Evolutionary conservation across 1,139 yeast species (phyloP).

Genomic region (Geotrichum fermentans): DNA sequence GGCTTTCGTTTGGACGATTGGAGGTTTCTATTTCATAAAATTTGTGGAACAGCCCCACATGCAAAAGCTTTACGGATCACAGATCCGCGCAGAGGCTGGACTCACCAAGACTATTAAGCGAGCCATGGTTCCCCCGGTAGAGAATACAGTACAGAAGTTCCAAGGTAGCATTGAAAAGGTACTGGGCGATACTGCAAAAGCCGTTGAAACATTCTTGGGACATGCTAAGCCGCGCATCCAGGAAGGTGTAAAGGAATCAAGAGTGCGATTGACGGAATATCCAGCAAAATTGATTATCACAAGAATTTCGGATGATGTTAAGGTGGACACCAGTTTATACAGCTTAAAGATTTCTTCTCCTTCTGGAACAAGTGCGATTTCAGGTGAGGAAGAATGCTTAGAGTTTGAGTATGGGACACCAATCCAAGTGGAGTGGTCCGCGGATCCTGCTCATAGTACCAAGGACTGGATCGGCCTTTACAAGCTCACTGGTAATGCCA

Average conservation of each 20-base stretch:
- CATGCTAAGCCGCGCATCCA: slow-evolving; percentile 32
- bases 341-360: slow-evolving; percentile 23
- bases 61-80: slow-evolving; percentile 71
- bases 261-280: slow-evolving; percentile 35
- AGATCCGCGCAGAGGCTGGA: slow-evolving; percentile 46
- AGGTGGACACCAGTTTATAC: slow-evolving; percentile 30
- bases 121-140: slow-evolving; percentile 26
- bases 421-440: slow-evolving; percentile 52
- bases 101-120: slow-evolving; percentile 57
- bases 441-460: slow-evolving; percentile 45
- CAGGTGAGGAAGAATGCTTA: slow-evolving; percentile 9
- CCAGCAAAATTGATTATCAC: slow-evolving; percentile 38
- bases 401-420: slow-evolving; percentile 43
- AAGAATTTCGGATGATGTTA: slow-evolving; percentile 33
- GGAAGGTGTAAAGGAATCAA: slow-evolving; percentile 33
- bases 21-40: slow-evolving; percentile 62
- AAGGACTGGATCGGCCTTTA: slow-evolving; percentile 81
- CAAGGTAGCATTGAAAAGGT: slow-evolving; percentile 40
- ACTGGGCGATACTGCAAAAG: slow-evolving; percentile 35
- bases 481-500: slow-evolving; percentile 56
- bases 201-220: slow-evolving; percentile 36
- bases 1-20: slow-evolving; percentile 64
- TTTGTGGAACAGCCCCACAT: slow-evolving; percentile 78
- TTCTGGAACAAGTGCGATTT: background rate
- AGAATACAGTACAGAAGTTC: slow-evolving; percentile 28